Conservation (phyloP, 257 asterid genomes). For the Nicotiana paniculata region DNA sequence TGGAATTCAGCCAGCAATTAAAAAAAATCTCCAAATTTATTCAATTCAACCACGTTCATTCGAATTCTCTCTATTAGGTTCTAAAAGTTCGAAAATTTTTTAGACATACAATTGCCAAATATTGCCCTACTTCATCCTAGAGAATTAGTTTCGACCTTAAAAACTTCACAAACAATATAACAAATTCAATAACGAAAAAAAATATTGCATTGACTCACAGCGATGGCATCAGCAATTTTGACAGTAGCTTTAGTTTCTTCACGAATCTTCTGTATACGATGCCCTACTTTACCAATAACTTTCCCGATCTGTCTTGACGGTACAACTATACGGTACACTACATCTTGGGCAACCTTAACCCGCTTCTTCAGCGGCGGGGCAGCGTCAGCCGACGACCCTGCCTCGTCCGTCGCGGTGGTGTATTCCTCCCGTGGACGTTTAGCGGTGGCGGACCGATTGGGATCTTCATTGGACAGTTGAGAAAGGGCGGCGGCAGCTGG, state of each 20-base stretch:
- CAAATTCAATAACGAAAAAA: not conserved
- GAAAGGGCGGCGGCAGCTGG: conserved; percentile 6
- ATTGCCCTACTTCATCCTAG: not conserved
- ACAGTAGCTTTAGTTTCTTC: conserved; percentile 78
- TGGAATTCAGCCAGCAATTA: not conserved
- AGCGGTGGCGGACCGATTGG: conserved; percentile 18
- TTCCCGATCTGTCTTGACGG: conserved; percentile 96
- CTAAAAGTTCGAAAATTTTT: not conserved
- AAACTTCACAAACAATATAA: not conserved
- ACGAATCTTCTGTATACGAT: conserved; percentile 88
- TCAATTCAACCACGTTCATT: not conserved
- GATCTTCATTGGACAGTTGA: conserved; percentile 19
- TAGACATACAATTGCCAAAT: not conserved
- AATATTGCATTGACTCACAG: conserved; percentile 25
- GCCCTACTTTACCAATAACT: conserved; percentile 87
- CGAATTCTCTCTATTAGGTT: not conserved
- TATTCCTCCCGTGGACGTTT: conserved; percentile 75
- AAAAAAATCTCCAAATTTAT: not conserved
- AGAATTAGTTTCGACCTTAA: not conserved
- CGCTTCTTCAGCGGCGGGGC: conserved; percentile 70
- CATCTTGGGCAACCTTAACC: conserved; percentile 51
- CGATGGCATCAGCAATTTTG: conserved; percentile 80
- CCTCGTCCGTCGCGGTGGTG: conserved; percentile 24
- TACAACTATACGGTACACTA: conserved; percentile 77
- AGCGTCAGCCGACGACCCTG: conserved; percentile 32